Evolutionary conservation across 2,329 filamentous ascomycete species (phyloP), one percentile per base, ranked within the genome.

Genomic region (Trichoderma harzianum): DNA sequence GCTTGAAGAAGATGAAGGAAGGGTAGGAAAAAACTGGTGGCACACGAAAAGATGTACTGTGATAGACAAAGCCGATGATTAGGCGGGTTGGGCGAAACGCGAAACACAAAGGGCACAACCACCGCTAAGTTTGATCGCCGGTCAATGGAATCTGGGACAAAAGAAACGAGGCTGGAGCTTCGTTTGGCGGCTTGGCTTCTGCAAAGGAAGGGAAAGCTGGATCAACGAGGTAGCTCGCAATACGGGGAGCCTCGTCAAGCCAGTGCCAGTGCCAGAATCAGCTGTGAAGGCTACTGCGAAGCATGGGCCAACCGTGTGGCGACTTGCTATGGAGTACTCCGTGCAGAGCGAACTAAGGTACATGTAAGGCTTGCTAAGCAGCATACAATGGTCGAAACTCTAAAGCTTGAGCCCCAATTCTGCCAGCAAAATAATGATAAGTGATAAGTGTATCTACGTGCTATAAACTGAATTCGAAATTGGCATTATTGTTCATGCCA

Each of bases 1-100:
- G 30, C 55, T 63, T 34, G 68, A 68, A 39, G 34, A 64, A 28
- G 55, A 58, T 64, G 51, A n/a, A 73, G 63, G 26, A 64, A 69
- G 30, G 70, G 62, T 34, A 43, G 34, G 26, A 64, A 51, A 72
- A 72, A 71, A 63, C 64, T 39, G 58, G 63, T 55, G 51, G 66
- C 61, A 72, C 57, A 43, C 47, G 30, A 72, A 53, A 64, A 61
- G 73, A 74, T 63, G 72, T 73, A 75, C 72, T 61, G 73, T 72
- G 69, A 75, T 70, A 70, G 70, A 74, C 73, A 73, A 73, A 74
- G 76, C 76, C 69, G 74, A 78, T 75, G 75, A 76, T 76, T 77
- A 76, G 74, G 77, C 65, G 72, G 67, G 64, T 72, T 73, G 73
- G 26, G 36, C 12, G 26, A 32, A 26, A 69, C 72, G 76, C 69